These are phyloP conservation scores for Coemansia nantahalensis DNA, from an alignment of 192 early-diverging fungal genomes.

Conservation along the genomic window DNA sequence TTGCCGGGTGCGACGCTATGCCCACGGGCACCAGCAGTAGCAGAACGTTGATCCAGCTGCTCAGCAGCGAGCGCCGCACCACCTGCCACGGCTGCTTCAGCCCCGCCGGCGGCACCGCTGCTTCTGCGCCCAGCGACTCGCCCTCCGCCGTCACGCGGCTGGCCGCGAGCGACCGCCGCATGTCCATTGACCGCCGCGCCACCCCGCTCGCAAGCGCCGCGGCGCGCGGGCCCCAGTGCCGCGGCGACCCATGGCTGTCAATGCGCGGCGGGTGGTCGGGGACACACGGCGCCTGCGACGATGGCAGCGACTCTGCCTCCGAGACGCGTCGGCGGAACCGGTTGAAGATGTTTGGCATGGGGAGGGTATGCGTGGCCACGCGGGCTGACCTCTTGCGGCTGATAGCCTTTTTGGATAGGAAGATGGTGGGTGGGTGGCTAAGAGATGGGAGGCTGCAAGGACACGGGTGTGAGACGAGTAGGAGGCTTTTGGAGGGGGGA, in stretches of 20 bases:
- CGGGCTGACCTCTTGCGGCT: too few species aligned
- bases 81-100: constrained; percentile 43
- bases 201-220: constrained; percentile 32
- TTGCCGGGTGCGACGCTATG: constrained; percentile 58
- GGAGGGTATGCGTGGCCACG: too few species aligned
- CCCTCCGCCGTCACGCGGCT: too few species aligned
- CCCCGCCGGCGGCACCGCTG: constrained; percentile 19
- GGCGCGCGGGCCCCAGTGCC: constrained; percentile 46
- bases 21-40: constrained; percentile 81
- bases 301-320: constrained; percentile 5
- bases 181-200: constrained; percentile 36
- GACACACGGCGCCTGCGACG: constrained; percentile 6
- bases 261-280: neutral
- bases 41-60: constrained; percentile 68
- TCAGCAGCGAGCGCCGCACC: constrained; percentile 54
- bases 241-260: constrained; percentile 14
- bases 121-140: too few species aligned
- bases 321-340: constrained; percentile 15
- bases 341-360: constrained; percentile 46
- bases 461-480: too few species aligned
- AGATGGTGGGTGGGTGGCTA: too few species aligned
- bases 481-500: too few species aligned
- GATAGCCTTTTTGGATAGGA: too few species aligned
- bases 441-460: too few species aligned
- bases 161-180: constrained; percentile 1